Conservation (phyloP, 495 filamentous ascomycete genomes). For the Penicillium paxilli region DNA sequence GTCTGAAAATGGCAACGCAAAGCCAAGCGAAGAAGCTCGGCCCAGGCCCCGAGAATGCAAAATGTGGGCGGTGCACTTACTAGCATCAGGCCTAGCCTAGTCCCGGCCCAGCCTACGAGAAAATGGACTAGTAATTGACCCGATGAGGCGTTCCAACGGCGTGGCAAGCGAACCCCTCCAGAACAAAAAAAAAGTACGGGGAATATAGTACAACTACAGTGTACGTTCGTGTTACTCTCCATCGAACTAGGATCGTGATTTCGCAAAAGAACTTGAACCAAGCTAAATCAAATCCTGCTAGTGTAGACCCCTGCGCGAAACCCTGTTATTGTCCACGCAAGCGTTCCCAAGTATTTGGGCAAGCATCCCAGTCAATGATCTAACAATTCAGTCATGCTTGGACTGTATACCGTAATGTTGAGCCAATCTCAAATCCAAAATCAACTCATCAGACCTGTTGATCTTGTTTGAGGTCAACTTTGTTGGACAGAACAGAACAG, state of each 20-base stretch:
- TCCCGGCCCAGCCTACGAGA: background rate
- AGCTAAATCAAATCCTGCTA: background rate
- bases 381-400: background rate
- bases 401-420: too few species aligned
- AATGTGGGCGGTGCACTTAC: background rate
- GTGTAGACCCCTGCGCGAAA: background rate
- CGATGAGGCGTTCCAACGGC: background rate
- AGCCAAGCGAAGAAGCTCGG: slow-evolving; percentile 5
- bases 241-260: background rate
- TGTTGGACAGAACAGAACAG: too few species aligned
- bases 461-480: too few species aligned
- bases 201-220: background rate
- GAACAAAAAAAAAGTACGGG: background rate
- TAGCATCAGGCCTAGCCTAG: background rate
- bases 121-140: background rate
- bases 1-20: slow-evolving; percentile 7
- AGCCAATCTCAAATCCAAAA: too few species aligned
- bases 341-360: background rate
- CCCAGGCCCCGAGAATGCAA: background rate
- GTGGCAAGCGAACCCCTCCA: background rate
- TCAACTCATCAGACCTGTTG: background rate
- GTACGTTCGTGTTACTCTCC: background rate
- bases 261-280: background rate
- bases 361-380: background rate
- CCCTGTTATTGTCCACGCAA: background rate